Evolutionary conservation across 1,284 basidiomycete genomes (phyloP), one percentile per base, ranked within the genome.

Genomic region (Naganishia liquefaciens): DNA sequence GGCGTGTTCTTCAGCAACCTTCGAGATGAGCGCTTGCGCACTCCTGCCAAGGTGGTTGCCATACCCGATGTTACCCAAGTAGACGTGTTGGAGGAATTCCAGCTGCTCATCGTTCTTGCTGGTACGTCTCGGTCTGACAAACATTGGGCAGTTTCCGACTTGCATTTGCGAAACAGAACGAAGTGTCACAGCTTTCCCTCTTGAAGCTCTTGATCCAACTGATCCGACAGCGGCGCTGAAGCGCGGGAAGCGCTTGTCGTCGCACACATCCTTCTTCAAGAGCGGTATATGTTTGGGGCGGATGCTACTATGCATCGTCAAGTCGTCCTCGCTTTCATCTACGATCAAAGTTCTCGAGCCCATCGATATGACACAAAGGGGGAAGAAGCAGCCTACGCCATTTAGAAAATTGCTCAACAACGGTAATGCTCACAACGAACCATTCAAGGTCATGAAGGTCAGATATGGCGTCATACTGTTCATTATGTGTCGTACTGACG

Each of bases 331-430:
- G 55, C 81, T 98, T 53, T 96, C 92, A 25, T 96, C 91, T 72
- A 99, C 95, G 37, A 97, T 99, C 84, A 99, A 98, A 84, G 89
- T 91, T 1, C 83, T 99, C 65, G 96, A 99, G 75, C 95, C 96
- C 0, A 92, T 98, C 69, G 95, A 98, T 74, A 90, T 92, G 79
- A 89, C 86, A 68, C 80, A 88, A 63, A 86, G 91, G 37, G 88
- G 88, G 9, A 84, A 90, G 73, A 97, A 97, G 81, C 90, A 90
- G 27, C 96, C 93, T 62, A 72, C 80, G 5, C 79, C 81, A 5
- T 95, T 98, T 81, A 87, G 89, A 79, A 95, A 96, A 78, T 82
- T 97, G 68, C 79, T 98, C 64, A 94, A 96, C 74, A 77, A 75
- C 19, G 91, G 91, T 63, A 49, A 33, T 27, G 33, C 57, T 2